phyloP scores from a whole-genome alignment of 2,329 filamentous ascomycete species.

The Rutstroemia sp. region DNA sequence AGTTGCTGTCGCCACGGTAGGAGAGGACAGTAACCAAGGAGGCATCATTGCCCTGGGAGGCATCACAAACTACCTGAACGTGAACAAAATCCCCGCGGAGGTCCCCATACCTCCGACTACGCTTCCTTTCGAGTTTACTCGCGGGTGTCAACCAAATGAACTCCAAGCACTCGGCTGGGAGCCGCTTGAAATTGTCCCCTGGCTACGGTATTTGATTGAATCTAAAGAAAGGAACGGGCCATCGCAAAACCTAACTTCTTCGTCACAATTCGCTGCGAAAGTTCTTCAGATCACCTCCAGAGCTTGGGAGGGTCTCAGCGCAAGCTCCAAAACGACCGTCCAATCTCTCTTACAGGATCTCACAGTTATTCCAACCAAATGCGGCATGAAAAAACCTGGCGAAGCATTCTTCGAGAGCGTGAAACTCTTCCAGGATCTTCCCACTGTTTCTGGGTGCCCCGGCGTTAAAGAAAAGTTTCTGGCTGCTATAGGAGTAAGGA shows the following conservation, averaged over 20 bases:
- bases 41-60: slow-evolving; percentile 70
- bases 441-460: slow-evolving; percentile 67
- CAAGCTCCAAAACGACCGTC: slow-evolving; percentile 57
- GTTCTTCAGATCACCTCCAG: slow-evolving; percentile 78
- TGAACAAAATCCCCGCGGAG: slow-evolving; percentile 71
- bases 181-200: slow-evolving; percentile 75
- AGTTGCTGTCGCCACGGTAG: slow-evolving; percentile 68
- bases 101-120: slow-evolving; percentile 75
- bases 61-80: slow-evolving; percentile 67
- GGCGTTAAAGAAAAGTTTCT: slow-evolving; percentile 89
- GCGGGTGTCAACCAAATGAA: slow-evolving; percentile 55
- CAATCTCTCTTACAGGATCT: slow-evolving; percentile 56
- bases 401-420: slow-evolving; percentile 94
- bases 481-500: slow-evolving; percentile 75
- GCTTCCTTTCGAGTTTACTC: slow-evolving; percentile 79
- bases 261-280: slow-evolving; percentile 66
- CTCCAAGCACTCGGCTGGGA: slow-evolving; percentile 80
- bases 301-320: slow-evolving; percentile 76
- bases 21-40: slow-evolving; percentile 50
- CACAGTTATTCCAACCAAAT: slow-evolving; percentile 80
- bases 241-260: slow-evolving; percentile 63
- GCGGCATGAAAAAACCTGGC: slow-evolving; percentile 76
- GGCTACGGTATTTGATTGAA: slow-evolving; percentile 75
- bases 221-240: slow-evolving; percentile 50
- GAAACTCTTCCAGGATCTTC: slow-evolving; percentile 88